Evolutionary conservation across 2,329 filamentous ascomycete species (phyloP), one percentile per base, ranked within the genome.

Genomic region (Coniochaeta prunicola): DNA sequence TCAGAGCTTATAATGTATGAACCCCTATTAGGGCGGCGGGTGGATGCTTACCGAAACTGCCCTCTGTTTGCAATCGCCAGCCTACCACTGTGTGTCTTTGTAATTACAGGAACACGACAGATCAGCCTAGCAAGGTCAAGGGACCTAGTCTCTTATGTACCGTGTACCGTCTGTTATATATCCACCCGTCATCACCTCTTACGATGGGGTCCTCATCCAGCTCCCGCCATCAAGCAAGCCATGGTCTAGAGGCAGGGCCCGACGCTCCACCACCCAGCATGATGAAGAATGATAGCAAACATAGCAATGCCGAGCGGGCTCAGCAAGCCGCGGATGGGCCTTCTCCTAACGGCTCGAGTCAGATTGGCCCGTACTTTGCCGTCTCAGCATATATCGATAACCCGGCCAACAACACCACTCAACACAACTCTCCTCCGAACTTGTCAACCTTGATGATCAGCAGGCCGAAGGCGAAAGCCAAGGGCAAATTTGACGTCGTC

Each of bases 401-500:
- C 8, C 19, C 40, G 21, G 40, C 40, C n/a, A 45, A 45, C 19
- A 7, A 7, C n/a, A 3, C n/a, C n/a, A 45, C 19, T 4, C 40
- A 21, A 24, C n/a, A 45, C 40, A 24, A 45, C 38, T 4, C 38
- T 21, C 3, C 5, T 42, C 38, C n/a, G 3, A 19, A 8, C 40
- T 15, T 45, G n/a, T 45, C 40, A 4, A 13, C 4, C 5, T 21
- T 42, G 38, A 10, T 24, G 40, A 45, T 24, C 40, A 45, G 40
- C 24, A 50, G 30, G 45, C 24, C 45, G 21, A 50, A 50, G 40
- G 19, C 19, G 8, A 45, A n/a, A n/a, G n/a, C n/a, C n/a, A n/a
- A n/a, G n/a, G n/a, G n/a, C n/a, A n/a, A 24, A 9, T 50, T 50
- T 13, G 24, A 58, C 15, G 26, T 58, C 50, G 62, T 61, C 45